Base-by-base conservation (phyloP, 1,284 basidiomycete genomes). In the Melanopsichium pennsylvanicum region DNA sequence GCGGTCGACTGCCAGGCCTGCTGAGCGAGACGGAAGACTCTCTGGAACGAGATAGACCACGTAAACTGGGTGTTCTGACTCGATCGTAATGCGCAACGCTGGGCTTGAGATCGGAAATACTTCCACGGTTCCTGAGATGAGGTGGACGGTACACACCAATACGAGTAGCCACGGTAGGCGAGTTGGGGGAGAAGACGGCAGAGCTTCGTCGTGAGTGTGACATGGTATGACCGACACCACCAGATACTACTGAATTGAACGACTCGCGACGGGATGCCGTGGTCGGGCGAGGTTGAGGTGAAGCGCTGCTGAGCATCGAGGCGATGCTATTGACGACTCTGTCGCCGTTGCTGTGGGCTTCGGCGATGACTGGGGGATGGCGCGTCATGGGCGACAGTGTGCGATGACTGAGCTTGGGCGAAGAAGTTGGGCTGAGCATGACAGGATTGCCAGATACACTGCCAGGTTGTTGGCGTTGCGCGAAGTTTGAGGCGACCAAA, bases 81-180 rank as follows among this genome's bases (percentile, higher is more conserved):
- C 74, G 57, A 45, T 76, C 74, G 43, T 76, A 76, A 36, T 76
- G 74, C 1, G 74, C 72, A 2, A 76, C 62, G 43, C 55, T 60
- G 2, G 74, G 59, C 36, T 62, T 58, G 23, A 76, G 66, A 6
- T 56, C 67, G 4, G 67, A 67, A 4, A 62, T 41, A 44, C 61
- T 67, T 19, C 58, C 66, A 4, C 64, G 51, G 16, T 69, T 71
- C 23, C 74, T 43, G 22, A 76, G 48, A 23, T 76, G 74, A 12
- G 74, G 74, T 11, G 74, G 74, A 15, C 74, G 54, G 34, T 76
- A 76, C 3, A 74, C 60, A 16, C 70, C 70, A 32, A 59, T 47
- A 25, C 69, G 61, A 23, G 50, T 44, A 1, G 62, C 41, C 10
- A 52, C 48, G 18, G 50, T 45, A 8, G 69, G 52, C 18, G 67